phyloP scores from a whole-genome alignment of 768 basidiomycete genomes.

The Pisolithus tinctorius region DNA sequence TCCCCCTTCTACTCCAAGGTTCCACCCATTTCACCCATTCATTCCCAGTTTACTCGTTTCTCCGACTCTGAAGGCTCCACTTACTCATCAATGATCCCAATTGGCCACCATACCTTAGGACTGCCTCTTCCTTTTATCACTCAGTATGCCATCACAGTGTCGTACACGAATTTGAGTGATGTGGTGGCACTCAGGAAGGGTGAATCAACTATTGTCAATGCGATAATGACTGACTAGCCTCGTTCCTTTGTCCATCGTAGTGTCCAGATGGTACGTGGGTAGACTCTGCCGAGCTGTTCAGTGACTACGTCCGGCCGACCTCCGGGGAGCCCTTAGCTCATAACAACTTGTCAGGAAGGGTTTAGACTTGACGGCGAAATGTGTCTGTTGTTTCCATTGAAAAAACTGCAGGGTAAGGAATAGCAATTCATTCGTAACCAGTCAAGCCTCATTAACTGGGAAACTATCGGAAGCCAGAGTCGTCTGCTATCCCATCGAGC shows the following conservation, averaged over 20 bases:
- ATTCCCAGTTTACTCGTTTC: too few relatives aligned
- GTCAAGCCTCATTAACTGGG: constrained; percentile 35
- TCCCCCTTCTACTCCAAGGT: too few relatives aligned
- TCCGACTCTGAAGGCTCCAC: neutral
- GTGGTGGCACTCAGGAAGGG: constrained; percentile 90
- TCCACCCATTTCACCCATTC: too few relatives aligned
- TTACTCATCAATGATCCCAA: neutral
- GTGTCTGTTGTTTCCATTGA: constrained; percentile 75
- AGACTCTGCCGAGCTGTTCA: neutral
- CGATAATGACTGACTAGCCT: constrained; percentile 88
- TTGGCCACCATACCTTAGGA: constrained; percentile 31
- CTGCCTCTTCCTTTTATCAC: constrained; percentile 58
- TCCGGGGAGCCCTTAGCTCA: constrained; percentile 72
- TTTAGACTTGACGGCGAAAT: constrained; percentile 66
- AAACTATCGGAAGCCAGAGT: constrained; percentile 43
- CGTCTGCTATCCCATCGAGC: constrained; percentile 65
- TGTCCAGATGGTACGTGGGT: constrained; percentile 70
- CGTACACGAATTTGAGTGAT: constrained; percentile 87
- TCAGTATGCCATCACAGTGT: constrained; percentile 92
- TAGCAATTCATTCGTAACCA: constrained; percentile 61
- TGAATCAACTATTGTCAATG: constrained; percentile 67
- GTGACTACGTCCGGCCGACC: neutral
- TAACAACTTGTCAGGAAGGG: constrained; percentile 64
- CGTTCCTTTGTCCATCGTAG: constrained; percentile 87
- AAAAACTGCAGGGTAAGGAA: constrained; percentile 65